Conservation (phyloP, 257 asterid species). For the Nicotiana noctiflora region DNA sequence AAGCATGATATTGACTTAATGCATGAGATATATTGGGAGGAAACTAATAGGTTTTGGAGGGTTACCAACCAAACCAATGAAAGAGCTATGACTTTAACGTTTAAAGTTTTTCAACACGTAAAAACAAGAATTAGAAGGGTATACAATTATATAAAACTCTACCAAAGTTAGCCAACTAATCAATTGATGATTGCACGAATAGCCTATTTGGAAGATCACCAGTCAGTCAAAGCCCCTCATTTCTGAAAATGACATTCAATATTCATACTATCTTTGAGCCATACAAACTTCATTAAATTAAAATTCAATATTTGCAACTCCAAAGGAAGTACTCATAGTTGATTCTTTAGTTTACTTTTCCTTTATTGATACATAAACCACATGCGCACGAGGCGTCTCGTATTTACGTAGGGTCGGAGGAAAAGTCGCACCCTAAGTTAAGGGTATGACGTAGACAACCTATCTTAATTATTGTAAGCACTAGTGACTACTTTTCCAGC, state of each 20-base stretch:
- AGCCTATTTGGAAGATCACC: not conserved
- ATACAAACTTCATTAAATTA: not conserved
- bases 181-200: not conserved
- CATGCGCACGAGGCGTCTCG: rapidly evolving
- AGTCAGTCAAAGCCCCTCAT: not conserved
- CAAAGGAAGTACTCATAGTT: not conserved
- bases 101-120: not conserved
- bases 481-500: too few species aligned
- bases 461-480: too few species aligned
- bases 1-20: not conserved
- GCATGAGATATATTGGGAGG: not conserved
- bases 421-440: too few species aligned
- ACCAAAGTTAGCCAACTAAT: slow-evolving; percentile 3
- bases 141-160: not conserved
- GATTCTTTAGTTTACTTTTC: not conserved
- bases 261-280: not conserved
- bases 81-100: not conserved
- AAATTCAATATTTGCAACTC: not conserved
- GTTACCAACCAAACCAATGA: slow-evolving; percentile 27
- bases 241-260: not conserved
- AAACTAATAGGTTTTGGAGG: slow-evolving; percentile 13
- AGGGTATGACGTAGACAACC: rapidly evolving
- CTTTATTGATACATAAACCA: not conserved
- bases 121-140: slow-evolving; percentile 12
- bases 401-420: too few species aligned